Evolutionary conservation across 495 filamentous ascomycete species (phyloP).

Genomic region (Aspergillus affinis): DNA sequence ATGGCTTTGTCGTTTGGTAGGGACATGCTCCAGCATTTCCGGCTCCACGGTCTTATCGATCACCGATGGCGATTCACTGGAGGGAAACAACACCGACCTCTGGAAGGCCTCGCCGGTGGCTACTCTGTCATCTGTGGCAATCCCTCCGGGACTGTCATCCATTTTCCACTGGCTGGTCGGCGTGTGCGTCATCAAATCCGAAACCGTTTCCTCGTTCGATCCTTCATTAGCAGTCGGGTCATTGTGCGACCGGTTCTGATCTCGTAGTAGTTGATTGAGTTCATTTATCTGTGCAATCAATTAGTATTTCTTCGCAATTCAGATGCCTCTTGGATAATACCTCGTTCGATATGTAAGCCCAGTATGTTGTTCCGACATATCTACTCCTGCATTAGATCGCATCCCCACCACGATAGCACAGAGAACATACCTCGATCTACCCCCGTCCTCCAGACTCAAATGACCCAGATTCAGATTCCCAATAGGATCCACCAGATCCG

Average conservation of each 20-base stretch:
- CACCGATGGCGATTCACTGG: constrained; percentile 37
- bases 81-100: constrained; percentile 40
- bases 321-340: constrained; percentile 21
- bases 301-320: not conserved
- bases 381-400: constrained; percentile 25
- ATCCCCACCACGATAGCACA: not conserved
- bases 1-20: constrained; percentile 47
- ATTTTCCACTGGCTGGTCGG: constrained; percentile 25
- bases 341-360: constrained; percentile 53
- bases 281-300: constrained; percentile 41
- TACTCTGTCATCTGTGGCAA: constrained; percentile 8
- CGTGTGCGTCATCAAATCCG: constrained; percentile 15
- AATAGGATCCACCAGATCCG: constrained; percentile 46
- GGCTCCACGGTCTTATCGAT: constrained; percentile 39
- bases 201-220: constrained; percentile 20
- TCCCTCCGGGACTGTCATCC: constrained; percentile 15
- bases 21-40: constrained; percentile 46
- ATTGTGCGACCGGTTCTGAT: constrained; percentile 44
- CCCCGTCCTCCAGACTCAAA: constrained; percentile 48
- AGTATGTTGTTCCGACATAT: constrained; percentile 53
- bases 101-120: constrained; percentile 30
- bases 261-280: constrained; percentile 45
- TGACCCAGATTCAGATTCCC: constrained; percentile 48
- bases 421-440: constrained; percentile 40
- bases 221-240: constrained; percentile 23